A percentile compares a stretch with the other conserved stretches of the same genome.
Evolutionary conservation across 2,329 filamentous ascomycete genomes (phyloP).

Genomic region (Emericellopsis cladophorae): DNA sequence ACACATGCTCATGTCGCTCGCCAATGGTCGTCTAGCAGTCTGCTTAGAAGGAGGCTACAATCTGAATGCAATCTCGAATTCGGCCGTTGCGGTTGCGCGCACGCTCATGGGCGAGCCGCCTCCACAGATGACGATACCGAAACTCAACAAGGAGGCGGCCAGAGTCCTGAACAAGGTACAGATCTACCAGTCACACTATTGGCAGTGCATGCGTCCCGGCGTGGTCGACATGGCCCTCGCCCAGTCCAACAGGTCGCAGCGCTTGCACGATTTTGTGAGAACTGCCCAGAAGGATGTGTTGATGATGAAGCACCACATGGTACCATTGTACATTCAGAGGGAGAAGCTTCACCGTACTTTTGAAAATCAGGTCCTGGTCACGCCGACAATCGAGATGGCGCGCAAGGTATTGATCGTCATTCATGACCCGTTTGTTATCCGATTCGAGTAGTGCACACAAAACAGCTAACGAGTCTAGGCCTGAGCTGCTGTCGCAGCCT

Average conservation of each 20-base stretch:
- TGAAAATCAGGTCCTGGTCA: slow-evolving; percentile 76
- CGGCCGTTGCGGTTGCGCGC: slow-evolving; percentile 78
- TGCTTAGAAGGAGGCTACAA: slow-evolving; percentile 97
- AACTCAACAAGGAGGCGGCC: slow-evolving; percentile 44
- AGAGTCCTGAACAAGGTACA: slow-evolving; percentile 46
- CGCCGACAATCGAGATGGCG: slow-evolving; percentile 52
- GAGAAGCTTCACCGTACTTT: slow-evolving; percentile 63
- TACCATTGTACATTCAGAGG: slow-evolving; percentile 67
- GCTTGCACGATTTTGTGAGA: slow-evolving; percentile 71
- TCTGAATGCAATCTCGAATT: slow-evolving; percentile 80
- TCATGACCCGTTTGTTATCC: slow-evolving; percentile 64
- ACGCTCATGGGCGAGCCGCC: slow-evolving; percentile 95
- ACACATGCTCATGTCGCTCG: slow-evolving; percentile 95
- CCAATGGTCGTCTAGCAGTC: slow-evolving; percentile 78
- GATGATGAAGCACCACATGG: slow-evolving; percentile 63
- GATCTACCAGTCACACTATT: slow-evolving; percentile 55
- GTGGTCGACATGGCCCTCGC: slow-evolving; percentile 41
- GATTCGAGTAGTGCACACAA: no score
- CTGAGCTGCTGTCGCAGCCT: slow-evolving; percentile 54
- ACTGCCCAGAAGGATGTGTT: slow-evolving; percentile 62
- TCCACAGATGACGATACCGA: slow-evolving; percentile 41
- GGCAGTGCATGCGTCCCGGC: slow-evolving; percentile 75
- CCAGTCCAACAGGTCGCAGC: slow-evolving; percentile 39
- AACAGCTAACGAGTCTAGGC: slow-evolving; percentile 26
- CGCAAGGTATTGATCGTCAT: slow-evolving; percentile 72